phyloP scores from a whole-genome alignment of 208 protist species.

The Wallacemonas sp. region DNA sequence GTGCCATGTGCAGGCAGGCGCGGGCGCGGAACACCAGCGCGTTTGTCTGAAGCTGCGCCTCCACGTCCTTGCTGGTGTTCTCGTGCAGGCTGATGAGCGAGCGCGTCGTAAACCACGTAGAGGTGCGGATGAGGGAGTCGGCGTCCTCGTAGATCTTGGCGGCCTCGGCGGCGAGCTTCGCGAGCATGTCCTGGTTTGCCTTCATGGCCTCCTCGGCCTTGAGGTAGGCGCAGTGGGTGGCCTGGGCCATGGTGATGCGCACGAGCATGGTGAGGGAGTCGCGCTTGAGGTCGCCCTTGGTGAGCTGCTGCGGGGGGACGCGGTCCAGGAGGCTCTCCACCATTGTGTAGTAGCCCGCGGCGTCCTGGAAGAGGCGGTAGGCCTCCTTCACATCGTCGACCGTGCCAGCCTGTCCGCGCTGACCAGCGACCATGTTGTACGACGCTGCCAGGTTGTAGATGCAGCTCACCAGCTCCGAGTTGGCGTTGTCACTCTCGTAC shows the following conservation, averaged over 20 bases:
- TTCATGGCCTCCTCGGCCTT: conserved; percentile 75
- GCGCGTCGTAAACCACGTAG: conserved; percentile 36
- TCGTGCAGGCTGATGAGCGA: conserved; percentile 19
- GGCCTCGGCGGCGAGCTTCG: conserved; percentile 75
- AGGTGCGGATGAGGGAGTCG: conserved; percentile 42
- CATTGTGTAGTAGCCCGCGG: conserved; percentile 84
- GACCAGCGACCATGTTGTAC: conserved; percentile 49
- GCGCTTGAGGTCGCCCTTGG: conserved; percentile 60
- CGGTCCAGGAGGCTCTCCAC: conserved; percentile 48
- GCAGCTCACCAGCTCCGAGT: conserved; percentile 77
- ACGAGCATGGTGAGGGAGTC: conserved; percentile 60
- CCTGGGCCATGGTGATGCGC: conserved; percentile 55
- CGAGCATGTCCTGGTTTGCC: conserved; percentile 62
- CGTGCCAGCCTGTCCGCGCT: conserved; percentile 37
- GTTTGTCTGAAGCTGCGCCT: conserved; percentile 42
- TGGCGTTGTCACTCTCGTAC: conserved; percentile 64
- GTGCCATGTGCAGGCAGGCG: conserved; percentile 69
- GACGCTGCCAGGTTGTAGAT: conserved; percentile 87
- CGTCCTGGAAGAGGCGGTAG: conserved; percentile 75
- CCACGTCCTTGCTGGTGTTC: conserved; percentile 47
- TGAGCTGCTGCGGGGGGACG: conserved; percentile 60
- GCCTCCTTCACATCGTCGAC: conserved; percentile 66
- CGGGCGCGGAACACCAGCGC: conserved; percentile 61
- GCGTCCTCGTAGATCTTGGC: conserved; percentile 75
- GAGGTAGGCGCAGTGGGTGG: conserved; percentile 83